phyloP scores from a whole-genome alignment of 345 rosid genomes.

The Corchorus olitorius region DNA sequence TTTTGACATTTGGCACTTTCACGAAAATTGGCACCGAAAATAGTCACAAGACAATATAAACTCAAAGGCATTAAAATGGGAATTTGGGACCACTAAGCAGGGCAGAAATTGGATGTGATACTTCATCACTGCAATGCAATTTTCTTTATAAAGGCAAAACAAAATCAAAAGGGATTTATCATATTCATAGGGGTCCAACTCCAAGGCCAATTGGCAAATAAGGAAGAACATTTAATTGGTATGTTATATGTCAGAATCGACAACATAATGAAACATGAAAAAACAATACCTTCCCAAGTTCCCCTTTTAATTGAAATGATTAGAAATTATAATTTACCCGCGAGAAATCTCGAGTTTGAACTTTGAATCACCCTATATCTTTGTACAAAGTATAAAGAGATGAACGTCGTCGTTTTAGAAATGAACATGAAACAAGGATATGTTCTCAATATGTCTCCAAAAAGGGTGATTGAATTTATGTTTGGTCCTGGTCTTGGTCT shows the following conservation, averaged over 20 bases:
- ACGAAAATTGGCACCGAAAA: background rate
- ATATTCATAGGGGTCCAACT: too few relatives aligned
- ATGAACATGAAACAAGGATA: background rate
- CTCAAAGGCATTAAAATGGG: background rate
- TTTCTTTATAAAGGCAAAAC: too few relatives aligned
- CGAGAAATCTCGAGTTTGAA: too few relatives aligned
- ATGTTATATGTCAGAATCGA: background rate
- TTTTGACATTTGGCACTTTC: background rate
- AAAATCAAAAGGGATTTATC: too few relatives aligned
- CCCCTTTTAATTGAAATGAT: background rate
- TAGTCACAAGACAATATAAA: background rate
- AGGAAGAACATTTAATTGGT: background rate
- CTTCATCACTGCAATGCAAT: background rate
- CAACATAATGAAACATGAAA: background rate
- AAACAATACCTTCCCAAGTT: background rate
- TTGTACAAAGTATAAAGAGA: background rate
- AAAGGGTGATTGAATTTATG: background rate
- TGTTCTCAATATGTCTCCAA: background rate
- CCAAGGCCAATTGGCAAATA: background rate
- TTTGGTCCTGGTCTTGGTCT: background rate
- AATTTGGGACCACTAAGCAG: background rate
- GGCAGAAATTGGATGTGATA: background rate
- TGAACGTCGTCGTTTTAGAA: background rate
- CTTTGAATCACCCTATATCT: background rate
- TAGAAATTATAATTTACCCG: too few relatives aligned